A percentile compares a stretch with the other conserved stretches of the same genome.
phyloP scores from a whole-genome alignment of 768 basidiomycete genomes.

The Crassisporium funariophilum region DNA sequence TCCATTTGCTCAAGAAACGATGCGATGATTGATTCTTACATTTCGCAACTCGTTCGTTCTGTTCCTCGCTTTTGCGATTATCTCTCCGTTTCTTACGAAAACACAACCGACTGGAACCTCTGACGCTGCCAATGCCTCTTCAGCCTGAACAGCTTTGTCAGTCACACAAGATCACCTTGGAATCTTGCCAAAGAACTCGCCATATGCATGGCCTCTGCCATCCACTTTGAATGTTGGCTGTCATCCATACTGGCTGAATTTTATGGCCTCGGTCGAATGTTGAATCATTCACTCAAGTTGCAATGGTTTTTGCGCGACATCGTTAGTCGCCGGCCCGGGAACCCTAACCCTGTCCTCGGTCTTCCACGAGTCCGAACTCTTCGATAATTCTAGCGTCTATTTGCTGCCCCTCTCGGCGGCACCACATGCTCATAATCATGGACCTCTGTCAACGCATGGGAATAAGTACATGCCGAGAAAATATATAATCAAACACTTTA shows the following conservation, averaged over 20 bases:
- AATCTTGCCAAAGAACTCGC: conserved; percentile 38
- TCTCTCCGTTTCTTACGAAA: conserved; percentile 75
- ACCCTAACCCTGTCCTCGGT: no score
- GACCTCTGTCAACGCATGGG: no score
- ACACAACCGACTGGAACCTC: conserved; percentile 99
- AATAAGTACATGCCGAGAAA: no score
- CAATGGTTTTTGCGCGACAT: no score
- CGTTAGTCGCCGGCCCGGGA: no score
- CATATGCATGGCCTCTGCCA: conserved; percentile 84
- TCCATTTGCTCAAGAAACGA: conserved; percentile 3
- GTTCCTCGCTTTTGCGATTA: conserved; percentile 89
- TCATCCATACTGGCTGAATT: conserved; percentile 7
- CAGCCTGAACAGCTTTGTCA: conserved; percentile 46
- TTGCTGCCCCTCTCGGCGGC: no score
- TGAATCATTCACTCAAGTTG: no score
- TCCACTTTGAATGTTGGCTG: conserved; percentile 59
- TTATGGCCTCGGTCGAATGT: no score
- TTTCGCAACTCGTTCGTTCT: conserved; percentile 93
- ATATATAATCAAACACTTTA: no score
- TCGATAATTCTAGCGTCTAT: no score
- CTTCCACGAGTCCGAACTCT: no score
- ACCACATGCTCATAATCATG: no score
- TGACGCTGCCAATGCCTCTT: conserved; percentile 79
- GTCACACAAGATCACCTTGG: background rate
- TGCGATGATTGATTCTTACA: conserved; percentile 46